Conservation (phyloP, 2,329 filamentous ascomycete genomes). For the Karstenula rhodostoma region DNA sequence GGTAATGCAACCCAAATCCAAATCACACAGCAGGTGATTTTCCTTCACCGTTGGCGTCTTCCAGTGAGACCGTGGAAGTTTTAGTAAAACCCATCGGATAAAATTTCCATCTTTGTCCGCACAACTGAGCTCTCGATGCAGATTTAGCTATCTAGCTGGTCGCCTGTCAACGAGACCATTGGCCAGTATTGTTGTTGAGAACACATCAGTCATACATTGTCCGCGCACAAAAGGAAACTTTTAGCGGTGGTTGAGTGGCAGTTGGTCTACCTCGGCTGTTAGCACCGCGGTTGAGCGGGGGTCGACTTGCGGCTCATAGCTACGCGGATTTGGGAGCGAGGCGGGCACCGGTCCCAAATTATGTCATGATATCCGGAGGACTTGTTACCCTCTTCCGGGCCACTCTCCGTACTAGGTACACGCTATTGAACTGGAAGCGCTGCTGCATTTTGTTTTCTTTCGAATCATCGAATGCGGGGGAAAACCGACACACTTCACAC, state of each 20-base stretch:
- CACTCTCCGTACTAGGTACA: background rate
- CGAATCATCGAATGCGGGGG: background rate
- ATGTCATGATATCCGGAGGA: background rate
- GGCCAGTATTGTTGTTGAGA: too few relatives aligned
- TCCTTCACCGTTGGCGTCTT: too few relatives aligned
- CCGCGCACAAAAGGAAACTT: background rate
- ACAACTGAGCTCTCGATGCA: too few relatives aligned
- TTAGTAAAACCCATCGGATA: too few relatives aligned
- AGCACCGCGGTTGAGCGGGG: background rate
- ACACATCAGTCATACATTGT: background rate
- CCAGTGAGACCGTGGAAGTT: too few relatives aligned
- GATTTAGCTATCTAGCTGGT: too few relatives aligned
- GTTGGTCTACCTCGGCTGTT: background rate
- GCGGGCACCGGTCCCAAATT: background rate
- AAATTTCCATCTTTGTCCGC: too few relatives aligned
- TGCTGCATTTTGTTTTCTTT: background rate
- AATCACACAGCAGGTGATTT: too few relatives aligned
- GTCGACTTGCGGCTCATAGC: background rate
- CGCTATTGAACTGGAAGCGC: background rate
- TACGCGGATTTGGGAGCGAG: background rate
- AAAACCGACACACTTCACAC: background rate
- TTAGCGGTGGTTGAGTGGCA: background rate
- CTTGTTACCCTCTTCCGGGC: background rate
- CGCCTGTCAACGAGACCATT: background rate
- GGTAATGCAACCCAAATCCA: too few relatives aligned